Percentiles rank a stretch among this genome's conserved stretches.
These are phyloP conservation scores for Trichophyton simii DNA, from an alignment of 2,329 filamentous ascomycete species.

Conservation along the genomic window DNA sequence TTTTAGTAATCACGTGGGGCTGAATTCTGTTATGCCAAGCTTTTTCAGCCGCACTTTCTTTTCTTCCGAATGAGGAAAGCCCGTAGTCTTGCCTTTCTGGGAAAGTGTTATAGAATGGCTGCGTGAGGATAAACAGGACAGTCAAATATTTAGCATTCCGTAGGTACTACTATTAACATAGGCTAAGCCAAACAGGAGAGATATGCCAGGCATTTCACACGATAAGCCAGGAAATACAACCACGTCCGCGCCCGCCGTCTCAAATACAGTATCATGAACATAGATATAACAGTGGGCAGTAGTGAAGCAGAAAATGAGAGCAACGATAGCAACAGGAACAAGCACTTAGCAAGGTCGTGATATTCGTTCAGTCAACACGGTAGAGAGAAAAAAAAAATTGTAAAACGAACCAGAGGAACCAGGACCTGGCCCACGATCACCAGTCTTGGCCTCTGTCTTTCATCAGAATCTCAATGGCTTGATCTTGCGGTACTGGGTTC, in stretches of 20 bases:
- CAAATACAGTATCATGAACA: neutral
- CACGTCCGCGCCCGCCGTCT: neutral
- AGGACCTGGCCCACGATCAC: conserved; percentile 15
- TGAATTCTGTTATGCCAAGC: neutral
- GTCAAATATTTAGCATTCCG: neutral
- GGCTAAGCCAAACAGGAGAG: neutral
- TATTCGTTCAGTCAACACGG: neutral
- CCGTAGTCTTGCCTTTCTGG: neutral
- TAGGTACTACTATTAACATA: neutral
- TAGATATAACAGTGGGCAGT: neutral
- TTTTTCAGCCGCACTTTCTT: conserved; percentile 3
- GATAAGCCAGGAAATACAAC: neutral
- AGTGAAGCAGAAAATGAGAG: neutral
- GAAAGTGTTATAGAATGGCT: neutral
- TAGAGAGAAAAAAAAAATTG: neutral
- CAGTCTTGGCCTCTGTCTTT: conserved; percentile 34
- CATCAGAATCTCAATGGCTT: conserved; percentile 35
- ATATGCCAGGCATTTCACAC: neutral
- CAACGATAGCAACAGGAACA: neutral
- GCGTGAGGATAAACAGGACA: neutral
- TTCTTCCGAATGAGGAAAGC: neutral
- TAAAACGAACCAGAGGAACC: neutral
- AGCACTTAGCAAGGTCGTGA: neutral
- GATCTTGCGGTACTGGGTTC: conserved; percentile 33
- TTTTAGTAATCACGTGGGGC: neutral